Evolutionary conservation across 305 asterid species (phyloP).

Genomic region (Stenogyne calaminthoides): DNA sequence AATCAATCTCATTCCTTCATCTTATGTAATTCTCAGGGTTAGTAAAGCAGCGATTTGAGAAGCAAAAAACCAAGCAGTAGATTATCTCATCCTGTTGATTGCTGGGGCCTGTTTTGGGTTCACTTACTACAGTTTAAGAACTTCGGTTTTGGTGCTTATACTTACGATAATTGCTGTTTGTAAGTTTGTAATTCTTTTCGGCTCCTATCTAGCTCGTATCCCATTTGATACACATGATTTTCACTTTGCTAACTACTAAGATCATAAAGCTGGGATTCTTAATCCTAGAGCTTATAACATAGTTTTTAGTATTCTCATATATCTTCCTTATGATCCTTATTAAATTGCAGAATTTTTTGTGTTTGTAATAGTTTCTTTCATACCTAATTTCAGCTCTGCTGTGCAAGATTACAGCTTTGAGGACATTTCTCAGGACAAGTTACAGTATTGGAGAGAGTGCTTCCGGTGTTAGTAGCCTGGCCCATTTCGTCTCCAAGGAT

Average conservation of each 20-base stretch:
- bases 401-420: constrained; percentile 89
- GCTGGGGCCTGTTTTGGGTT: constrained; percentile 98
- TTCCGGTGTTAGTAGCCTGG: constrained; percentile 90
- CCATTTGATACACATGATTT: constrained; percentile 1
- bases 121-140: constrained; percentile 64
- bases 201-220: constrained; percentile 3
- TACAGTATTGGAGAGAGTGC: constrained; percentile 95
- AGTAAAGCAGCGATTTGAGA: constrained; percentile 87
- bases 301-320: neutral
- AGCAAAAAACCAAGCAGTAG: constrained; percentile 81
- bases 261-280: neutral
- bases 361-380: neutral
- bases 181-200: constrained; percentile 45
- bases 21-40: constrained; percentile 51
- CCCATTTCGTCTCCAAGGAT: constrained; percentile 89
- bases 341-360: neutral
- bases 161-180: constrained; percentile 88
- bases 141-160: constrained; percentile 86
- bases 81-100: constrained; percentile 83
- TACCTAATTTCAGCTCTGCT: constrained; percentile 70
- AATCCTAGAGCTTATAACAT: neutral
- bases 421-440: constrained; percentile 90
- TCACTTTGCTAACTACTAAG: neutral
- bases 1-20: constrained; percentile 29
- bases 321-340: neutral